Percentiles rank a stretch among this genome's conserved stretches.
phyloP scores from a whole-genome alignment of 1,284 basidiomycete species.

The Pseudozyma hubeiensis region DNA sequence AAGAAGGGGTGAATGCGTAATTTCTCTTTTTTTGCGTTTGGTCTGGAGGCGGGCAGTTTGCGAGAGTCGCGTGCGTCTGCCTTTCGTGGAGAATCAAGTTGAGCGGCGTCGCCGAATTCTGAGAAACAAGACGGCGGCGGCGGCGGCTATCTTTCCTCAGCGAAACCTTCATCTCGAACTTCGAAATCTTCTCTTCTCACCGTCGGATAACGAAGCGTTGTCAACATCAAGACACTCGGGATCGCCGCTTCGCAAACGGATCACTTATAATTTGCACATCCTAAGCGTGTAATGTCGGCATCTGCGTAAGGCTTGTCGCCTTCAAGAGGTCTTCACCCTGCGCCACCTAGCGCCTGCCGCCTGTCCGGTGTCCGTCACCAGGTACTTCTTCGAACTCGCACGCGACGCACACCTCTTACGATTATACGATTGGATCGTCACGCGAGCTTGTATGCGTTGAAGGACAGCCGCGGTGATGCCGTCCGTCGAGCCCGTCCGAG shows the following conservation, averaged over 20 bases:
- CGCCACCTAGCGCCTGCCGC: background rate
- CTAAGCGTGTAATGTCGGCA: too few relatives aligned
- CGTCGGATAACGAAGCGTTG: background rate
- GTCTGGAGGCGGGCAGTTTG: too few relatives aligned
- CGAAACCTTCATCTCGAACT: background rate
- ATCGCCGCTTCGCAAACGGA: too few relatives aligned
- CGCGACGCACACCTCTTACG: too few relatives aligned
- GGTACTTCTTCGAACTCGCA: too few relatives aligned
- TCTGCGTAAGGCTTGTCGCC: background rate
- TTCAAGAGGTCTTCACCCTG: background rate
- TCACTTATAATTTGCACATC: too few relatives aligned
- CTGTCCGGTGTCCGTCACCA: background rate
- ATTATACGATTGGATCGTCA: background rate
- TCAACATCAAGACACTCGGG: too few relatives aligned
- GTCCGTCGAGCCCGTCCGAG: conserved; percentile 36
- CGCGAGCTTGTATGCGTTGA: background rate
- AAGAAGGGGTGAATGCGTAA: background rate
- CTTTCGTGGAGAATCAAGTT: background rate
- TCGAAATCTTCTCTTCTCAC: background rate
- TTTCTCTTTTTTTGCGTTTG: background rate
- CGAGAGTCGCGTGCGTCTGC: background rate
- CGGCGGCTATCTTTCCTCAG: background rate
- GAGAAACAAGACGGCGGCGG: too few relatives aligned
- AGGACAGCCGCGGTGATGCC: conserved; percentile 42
- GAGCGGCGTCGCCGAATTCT: too few relatives aligned